A percentile compares a stretch with the other conserved stretches of the same genome.
These are phyloP conservation scores for Entophlyctis helioformis DNA, from an alignment of 192 early-diverging fungal species.

Conservation along the genomic window DNA sequence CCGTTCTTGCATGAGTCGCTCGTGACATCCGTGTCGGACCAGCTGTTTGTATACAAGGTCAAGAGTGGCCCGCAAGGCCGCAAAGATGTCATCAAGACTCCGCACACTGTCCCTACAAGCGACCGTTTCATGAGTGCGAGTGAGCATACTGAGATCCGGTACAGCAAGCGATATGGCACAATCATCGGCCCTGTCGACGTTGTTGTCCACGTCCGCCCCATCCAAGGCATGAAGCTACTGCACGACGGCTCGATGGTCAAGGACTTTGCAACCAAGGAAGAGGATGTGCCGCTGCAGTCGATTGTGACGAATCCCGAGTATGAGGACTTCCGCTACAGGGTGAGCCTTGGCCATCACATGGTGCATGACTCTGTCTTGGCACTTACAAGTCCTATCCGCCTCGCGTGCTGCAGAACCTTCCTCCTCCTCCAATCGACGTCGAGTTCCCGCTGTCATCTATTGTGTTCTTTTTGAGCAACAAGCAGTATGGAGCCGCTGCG, in stretches of 20 bases:
- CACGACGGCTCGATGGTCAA: slow-evolving; percentile 64
- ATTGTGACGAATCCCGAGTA: slow-evolving; percentile 36
- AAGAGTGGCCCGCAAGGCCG: slow-evolving; percentile 8
- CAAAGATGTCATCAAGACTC: slow-evolving; percentile 16
- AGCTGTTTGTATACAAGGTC: slow-evolving; percentile 45
- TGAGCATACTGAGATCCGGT: slow-evolving; percentile 45
- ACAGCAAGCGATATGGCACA: slow-evolving; percentile 61
- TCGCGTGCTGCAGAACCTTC: slow-evolving; percentile 57
- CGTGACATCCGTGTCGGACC: slow-evolving; percentile 64
- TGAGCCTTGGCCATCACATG: background rate
- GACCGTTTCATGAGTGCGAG: slow-evolving; percentile 44
- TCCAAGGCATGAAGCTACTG: slow-evolving; percentile 53
- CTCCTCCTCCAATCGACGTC: slow-evolving; percentile 48
- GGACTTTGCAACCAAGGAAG: slow-evolving; percentile 44
- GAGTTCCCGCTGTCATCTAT: slow-evolving; percentile 59
- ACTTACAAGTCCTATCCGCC: too few relatives aligned
- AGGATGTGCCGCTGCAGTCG: slow-evolving; percentile 44
- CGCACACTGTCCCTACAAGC: slow-evolving; percentile 24
- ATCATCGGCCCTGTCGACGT: slow-evolving; percentile 58
- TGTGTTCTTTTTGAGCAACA: slow-evolving; percentile 72
- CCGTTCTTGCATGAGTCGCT: slow-evolving; percentile 78
- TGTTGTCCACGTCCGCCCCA: slow-evolving; percentile 36
- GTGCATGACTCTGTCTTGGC: too few relatives aligned
- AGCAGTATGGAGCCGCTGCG: slow-evolving; percentile 59
- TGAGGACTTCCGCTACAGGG: slow-evolving; percentile 52